Base-by-base conservation (phyloP, 208 protist species). In the Leishmania braziliensis region DNA sequence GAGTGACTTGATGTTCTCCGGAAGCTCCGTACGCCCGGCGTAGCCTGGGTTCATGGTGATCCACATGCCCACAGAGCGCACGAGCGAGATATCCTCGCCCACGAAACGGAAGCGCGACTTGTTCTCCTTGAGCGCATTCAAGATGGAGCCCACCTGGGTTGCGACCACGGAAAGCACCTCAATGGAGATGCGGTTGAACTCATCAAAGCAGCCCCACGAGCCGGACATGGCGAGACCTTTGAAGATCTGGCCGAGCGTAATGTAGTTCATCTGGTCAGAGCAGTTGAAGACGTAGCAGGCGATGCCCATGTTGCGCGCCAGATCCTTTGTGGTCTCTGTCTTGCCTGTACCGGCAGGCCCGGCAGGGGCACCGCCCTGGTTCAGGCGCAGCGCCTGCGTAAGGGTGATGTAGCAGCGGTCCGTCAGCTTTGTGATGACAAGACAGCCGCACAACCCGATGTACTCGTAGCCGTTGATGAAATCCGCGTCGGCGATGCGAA, bases 401-500 rank as follows among this genome's bases (percentile, higher is more conserved):
- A 99, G 92, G 14, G 99, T 99, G 88, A 99, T 99, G 92, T 99
- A 99, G 92, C 99, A 99, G 60, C 99, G 90, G 91, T 99, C 98
- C 23, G 99, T 99, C 20, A 99, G 94, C 79, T 99, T 99, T 29
- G 99, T 99, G 84, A 99, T 99, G 74, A 99, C 99, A 20, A 99
- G 92, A 84, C 99, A 99, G n/a, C 97, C 97, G 84, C 95, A 98
- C 70, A 98, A 93, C 66, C 99, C 99, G 79, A 99, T 98, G 89
- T 99, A 99, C 91, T 99, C 99, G 89, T 99, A 99, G 51, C 88
- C 93, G 86, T 99, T 99, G 85, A 92, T 95, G 90, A 99, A 99
- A 79, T 99, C 93, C 9, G 98, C 98, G 90, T 99, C 99, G 78
- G 93, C 95, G 80, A 99, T 99, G 75, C 98, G 95, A 71, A 99